Evolutionary conservation across 2,329 filamentous ascomycete genomes (phyloP).

Genomic region (Epichloe festucae): DNA sequence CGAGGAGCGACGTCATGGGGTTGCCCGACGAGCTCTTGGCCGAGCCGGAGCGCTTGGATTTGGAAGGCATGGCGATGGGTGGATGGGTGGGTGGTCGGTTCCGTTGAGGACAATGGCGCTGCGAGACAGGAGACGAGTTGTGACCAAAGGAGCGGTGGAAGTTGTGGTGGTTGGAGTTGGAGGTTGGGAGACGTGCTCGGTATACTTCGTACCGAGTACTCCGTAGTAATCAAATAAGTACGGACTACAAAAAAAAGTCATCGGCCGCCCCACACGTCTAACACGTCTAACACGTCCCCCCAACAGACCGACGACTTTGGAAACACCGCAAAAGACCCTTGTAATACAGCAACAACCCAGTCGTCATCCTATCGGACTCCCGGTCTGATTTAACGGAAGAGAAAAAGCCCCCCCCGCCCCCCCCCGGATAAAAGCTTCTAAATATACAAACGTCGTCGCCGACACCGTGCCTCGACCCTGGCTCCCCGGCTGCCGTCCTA

Average conservation of each 20-base stretch:
- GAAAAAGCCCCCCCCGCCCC: too few relatives aligned
- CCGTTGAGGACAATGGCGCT: too few relatives aligned
- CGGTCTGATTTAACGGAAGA: neutral
- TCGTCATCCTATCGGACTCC: too few relatives aligned
- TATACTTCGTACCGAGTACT: too few relatives aligned
- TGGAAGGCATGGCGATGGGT: constrained; percentile 3
- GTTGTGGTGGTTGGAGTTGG: too few relatives aligned
- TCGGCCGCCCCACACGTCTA: too few relatives aligned
- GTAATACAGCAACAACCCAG: neutral
- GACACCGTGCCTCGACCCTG: neutral
- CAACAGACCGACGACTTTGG: neutral
- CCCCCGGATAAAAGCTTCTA: neutral
- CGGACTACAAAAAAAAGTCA: too few relatives aligned
- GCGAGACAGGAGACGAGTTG: neutral
- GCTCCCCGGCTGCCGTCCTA: constrained; percentile 5
- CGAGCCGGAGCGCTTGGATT: constrained; percentile 7
- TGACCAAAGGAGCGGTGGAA: neutral
- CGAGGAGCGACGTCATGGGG: constrained; percentile 24
- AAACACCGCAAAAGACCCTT: neutral
- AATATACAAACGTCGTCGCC: neutral
- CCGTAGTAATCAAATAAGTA: too few relatives aligned
- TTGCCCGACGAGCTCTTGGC: constrained; percentile 6
- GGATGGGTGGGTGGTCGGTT: neutral
- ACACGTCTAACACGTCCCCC: too few relatives aligned
- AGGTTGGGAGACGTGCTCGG: too few relatives aligned